A percentile compares a stretch with the other conserved stretches of the same genome.
These are phyloP conservation scores for Pseudocercospora vitis DNA, from an alignment of 2,329 filamentous ascomycete species.

Conservation along the genomic window DNA sequence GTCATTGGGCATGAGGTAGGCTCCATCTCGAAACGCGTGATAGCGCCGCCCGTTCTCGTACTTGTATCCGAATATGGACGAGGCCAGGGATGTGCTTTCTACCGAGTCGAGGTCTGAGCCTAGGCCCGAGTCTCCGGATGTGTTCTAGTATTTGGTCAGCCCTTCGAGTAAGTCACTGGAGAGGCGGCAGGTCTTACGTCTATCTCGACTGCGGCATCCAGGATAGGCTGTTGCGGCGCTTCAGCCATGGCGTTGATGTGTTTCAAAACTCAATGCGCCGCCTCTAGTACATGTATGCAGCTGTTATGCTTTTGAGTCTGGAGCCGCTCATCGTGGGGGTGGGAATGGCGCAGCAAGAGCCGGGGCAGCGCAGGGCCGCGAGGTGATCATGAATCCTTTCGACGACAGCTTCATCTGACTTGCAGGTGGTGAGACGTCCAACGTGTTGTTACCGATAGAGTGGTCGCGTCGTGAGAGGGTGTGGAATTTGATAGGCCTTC, in stretches of 20 bases:
- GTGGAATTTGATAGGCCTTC: background rate
- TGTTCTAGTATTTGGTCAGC: background rate
- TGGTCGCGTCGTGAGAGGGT: background rate
- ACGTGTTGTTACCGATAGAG: background rate
- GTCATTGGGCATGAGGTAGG: slow-evolving; percentile 31
- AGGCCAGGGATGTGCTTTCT: slow-evolving; percentile 15
- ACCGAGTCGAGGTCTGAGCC: slow-evolving; percentile 16
- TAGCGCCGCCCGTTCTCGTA: slow-evolving; percentile 25
- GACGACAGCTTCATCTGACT: no score
- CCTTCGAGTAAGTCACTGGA: background rate
- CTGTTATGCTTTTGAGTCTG: no score
- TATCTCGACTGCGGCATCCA: slow-evolving; percentile 2
- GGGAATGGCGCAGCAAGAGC: background rate
- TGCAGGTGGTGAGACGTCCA: background rate
- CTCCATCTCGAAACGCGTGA: slow-evolving; percentile 25
- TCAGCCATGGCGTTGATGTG: slow-evolving; percentile 1
- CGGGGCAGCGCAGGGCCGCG: no score
- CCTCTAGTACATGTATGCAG: no score
- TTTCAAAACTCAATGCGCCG: no score
- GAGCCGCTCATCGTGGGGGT: no score
- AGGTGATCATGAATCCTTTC: no score
- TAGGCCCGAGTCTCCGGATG: slow-evolving; percentile 13
- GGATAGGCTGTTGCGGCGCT: slow-evolving; percentile 1
- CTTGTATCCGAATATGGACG: slow-evolving; percentile 20
- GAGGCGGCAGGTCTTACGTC: slow-evolving; percentile 8